Base-by-base conservation (phyloP, 148 eudicot species). In the Silene latifolia region DNA sequence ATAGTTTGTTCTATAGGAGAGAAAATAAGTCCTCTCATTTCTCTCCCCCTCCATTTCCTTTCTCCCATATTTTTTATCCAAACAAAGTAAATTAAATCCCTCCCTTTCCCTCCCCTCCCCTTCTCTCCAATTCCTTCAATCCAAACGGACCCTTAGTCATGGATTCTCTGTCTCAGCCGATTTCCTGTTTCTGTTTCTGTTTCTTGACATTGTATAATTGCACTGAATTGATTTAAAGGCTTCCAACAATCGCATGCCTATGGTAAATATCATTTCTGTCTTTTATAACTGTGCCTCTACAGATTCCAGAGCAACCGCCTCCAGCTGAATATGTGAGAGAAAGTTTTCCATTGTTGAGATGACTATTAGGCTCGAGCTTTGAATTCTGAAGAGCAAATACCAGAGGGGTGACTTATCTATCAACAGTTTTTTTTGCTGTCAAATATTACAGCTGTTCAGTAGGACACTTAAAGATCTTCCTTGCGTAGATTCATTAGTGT, bases 281-380 rank as follows among this genome's bases (percentile, higher is more conserved):
- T 47, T 23, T 32, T 67, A 35, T 46, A 44, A 24, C 20, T 64
- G 71, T 27, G 15, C 72, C 61, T 70, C 64, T 51, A 32, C 79
- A 80, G 83, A 80, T 80, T 67, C 83, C 83, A 18, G 83, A 80
- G 63, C 79, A 76, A 48, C 79, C 83, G 7, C 83, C 83, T 58
- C 83, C 83, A 10, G 76, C 68, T 8, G 75, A 47, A n/a, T 80
- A 63, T 66, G 76, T 76, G 35, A 71, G 47, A 35, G 76, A 76
- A 63, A 11, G 8, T 25, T 71, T 73, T 46, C 14, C 19, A 44
- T 71, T 19, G 74, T 35, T 53, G 9, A 23, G 8, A 47, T 77
- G n/a, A 25, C 23, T 61, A n/a, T 42, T 61, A 39, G 46, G 20
- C 24, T 51, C 9, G 25, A 67, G 21, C 14, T 68, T 27, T 18